Percentiles rank a stretch among this genome's conserved stretches.
Evolutionary conservation across 176 grass and related monocot genomes (phyloP).

Genomic region (barley (Hordeum vulgare)): DNA sequence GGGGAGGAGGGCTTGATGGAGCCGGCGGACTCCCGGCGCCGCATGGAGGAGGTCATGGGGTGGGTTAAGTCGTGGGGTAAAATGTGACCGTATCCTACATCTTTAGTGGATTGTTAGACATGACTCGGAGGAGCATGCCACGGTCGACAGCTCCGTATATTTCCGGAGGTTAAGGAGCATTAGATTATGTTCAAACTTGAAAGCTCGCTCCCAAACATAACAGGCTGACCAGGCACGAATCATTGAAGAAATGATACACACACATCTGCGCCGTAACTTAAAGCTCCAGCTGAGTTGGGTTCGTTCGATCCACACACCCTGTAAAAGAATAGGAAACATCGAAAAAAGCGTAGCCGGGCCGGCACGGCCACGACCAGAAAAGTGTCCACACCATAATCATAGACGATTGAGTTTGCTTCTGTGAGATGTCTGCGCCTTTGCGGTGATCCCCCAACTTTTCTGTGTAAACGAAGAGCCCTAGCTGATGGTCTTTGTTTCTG

Average conservation of each 20-base stretch:
- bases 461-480: not conserved
- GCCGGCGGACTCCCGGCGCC: too few relatives aligned
- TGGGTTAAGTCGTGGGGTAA: too few relatives aligned
- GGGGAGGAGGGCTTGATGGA: too few relatives aligned
- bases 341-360: constrained; percentile 10
- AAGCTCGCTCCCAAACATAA: not conserved
- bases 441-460: not conserved
- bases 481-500: not conserved
- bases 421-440: not conserved
- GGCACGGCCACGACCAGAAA: constrained; percentile 7
- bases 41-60: too few relatives aligned
- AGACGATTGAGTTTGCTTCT: constrained; percentile 7
- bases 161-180: too few relatives aligned
- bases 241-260: not conserved
- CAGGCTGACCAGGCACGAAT: not conserved
- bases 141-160: too few relatives aligned
- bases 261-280: not conserved
- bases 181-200: not conserved
- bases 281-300: not conserved
- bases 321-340: constrained; percentile 8
- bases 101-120: too few relatives aligned
- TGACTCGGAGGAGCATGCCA: too few relatives aligned
- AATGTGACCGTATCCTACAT: too few relatives aligned
- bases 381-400: not conserved
- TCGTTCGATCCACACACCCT: not conserved